Percentiles rank a stretch among this genome's conserved stretches.
phyloP scores from a whole-genome alignment of 164 flowering plant genomes.

The Vitis cinerea region DNA sequence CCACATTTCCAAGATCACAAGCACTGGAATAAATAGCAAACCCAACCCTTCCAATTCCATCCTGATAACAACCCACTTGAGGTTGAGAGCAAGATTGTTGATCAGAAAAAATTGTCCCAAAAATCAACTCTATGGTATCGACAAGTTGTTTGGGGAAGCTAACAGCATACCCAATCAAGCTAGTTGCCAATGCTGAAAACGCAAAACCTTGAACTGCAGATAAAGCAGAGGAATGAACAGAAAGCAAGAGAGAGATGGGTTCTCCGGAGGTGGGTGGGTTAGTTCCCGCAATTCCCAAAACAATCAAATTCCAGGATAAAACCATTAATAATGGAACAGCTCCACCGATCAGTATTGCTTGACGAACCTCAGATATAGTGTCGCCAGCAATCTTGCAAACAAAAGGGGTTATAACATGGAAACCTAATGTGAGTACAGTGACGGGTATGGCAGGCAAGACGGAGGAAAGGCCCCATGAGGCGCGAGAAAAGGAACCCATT shows the following conservation, averaged over 20 bases:
- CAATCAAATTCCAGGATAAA: conserved; percentile 67
- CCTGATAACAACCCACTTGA: background rate
- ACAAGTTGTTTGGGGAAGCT: conserved; percentile 71
- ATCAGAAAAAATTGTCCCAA: background rate
- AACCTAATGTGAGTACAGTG: conserved; percentile 68
- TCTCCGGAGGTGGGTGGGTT: conserved; percentile 20
- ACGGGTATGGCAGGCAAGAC: conserved; percentile 66
- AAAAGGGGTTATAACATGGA: conserved; percentile 73
- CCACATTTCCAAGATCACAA: conserved; percentile 16
- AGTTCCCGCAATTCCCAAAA: conserved; percentile 55
- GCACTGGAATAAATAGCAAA: conserved; percentile 20
- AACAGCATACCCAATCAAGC: conserved; percentile 65
- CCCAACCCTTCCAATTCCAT: conserved; percentile 36
- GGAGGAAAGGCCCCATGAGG: conserved; percentile 49
- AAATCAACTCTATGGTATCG: conserved; percentile 51
- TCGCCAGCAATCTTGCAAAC: conserved; percentile 62
- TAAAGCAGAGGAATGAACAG: conserved; percentile 60
- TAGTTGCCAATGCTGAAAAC: conserved; percentile 70
- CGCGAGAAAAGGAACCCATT: conserved; percentile 37
- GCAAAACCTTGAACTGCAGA: conserved; percentile 73
- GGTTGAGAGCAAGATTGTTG: background rate
- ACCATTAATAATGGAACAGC: conserved; percentile 65
- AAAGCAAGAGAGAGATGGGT: conserved; percentile 60
- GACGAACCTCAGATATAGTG: conserved; percentile 44
- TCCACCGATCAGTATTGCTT: conserved; percentile 63